Conservation (phyloP, 2,329 filamentous ascomycete species). For the Talaromyces verruculosus region DNA sequence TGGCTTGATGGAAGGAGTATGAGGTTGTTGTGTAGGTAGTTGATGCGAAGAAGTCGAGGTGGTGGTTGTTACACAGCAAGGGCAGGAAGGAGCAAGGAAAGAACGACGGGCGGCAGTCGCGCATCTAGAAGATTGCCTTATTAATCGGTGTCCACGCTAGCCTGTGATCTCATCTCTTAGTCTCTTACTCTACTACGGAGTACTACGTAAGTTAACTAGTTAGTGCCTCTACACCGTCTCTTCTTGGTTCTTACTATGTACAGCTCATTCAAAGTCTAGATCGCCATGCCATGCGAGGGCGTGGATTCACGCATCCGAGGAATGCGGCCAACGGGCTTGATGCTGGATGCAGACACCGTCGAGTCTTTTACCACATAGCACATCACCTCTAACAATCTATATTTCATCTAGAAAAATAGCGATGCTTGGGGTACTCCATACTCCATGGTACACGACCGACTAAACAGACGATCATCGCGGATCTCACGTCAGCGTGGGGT, state of each 20-base stretch:
- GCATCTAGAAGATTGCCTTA: slow-evolving; percentile 17
- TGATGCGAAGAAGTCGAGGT: not conserved
- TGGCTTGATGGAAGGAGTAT: not conserved
- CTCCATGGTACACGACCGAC: not conserved
- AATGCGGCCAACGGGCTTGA: slow-evolving; percentile 14
- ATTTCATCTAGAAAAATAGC: not conserved
- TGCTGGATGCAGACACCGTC: slow-evolving; percentile 8
- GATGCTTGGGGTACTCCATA: not conserved
- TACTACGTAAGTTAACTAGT: too few species aligned
- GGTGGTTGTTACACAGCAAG: not conserved
- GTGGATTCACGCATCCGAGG: slow-evolving; percentile 11
- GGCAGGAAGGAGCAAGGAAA: not conserved
- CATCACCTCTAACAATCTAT: not conserved
- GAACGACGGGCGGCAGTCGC: slow-evolving; percentile 13
- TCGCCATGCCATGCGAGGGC: slow-evolving; percentile 12
- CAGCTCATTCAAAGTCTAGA: slow-evolving; percentile 7
- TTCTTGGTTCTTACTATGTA: not conserved
- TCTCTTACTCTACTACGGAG: too few species aligned
- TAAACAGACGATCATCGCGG: slow-evolving; percentile 1
- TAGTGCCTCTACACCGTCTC: not conserved
- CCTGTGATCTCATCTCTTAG: not conserved
- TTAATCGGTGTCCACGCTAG: slow-evolving; percentile 8
- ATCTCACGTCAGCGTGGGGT: slow-evolving; percentile 12
- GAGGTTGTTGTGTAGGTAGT: not conserved
- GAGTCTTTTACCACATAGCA: slow-evolving; percentile 5